Percentiles rank a stretch among this genome's conserved stretches.
These are phyloP conservation scores for Calonectria multiphialidica DNA, from an alignment of 2,329 filamentous ascomycete species.

Conservation along the genomic window DNA sequence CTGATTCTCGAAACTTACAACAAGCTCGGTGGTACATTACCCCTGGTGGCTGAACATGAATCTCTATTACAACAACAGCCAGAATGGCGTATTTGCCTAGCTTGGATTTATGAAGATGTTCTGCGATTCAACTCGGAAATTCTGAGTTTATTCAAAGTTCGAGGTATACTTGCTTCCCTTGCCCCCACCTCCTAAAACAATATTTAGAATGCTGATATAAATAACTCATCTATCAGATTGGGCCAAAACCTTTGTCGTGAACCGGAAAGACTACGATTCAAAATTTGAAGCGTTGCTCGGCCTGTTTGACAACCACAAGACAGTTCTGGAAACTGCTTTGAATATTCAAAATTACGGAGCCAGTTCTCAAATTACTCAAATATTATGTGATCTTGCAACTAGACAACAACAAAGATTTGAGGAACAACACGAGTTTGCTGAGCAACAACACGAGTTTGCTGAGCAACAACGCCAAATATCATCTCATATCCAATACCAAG, in stretches of 20 bases:
- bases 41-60: not conserved
- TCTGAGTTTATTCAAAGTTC: not conserved
- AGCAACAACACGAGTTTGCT: not conserved
- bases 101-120: slow-evolving; percentile 16
- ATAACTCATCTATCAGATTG: not conserved
- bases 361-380: not conserved
- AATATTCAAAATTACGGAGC: not conserved
- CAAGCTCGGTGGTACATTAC: not conserved
- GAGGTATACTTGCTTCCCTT: not conserved
- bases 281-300: not conserved
- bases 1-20: slow-evolving; percentile 7
- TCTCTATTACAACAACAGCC: not conserved
- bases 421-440: not conserved
- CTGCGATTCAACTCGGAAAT: not conserved
- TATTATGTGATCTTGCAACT: not conserved
- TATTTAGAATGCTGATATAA: not conserved
- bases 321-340: not conserved
- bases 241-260: slow-evolving; percentile 9
- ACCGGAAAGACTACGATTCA: slow-evolving; percentile 2
- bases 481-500: not conserved
- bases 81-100: not conserved
- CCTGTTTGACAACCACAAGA: not conserved
- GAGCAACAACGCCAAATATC: not conserved
- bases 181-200: not conserved
- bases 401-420: not conserved